Conservation (phyloP, 1,284 basidiomycete genomes). For the Naganishia sp. region DNA sequence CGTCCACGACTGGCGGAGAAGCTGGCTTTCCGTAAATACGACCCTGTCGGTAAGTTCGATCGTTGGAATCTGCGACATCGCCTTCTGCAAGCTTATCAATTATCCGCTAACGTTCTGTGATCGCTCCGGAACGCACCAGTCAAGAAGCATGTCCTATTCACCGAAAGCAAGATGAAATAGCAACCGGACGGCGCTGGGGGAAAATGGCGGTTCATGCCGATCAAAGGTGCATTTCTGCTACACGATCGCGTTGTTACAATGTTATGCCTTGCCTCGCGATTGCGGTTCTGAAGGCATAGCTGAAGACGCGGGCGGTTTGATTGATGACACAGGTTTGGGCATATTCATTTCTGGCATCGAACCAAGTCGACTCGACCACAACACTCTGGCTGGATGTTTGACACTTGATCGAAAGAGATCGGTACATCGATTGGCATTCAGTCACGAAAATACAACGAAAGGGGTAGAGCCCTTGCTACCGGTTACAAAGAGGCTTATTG, state of each 20-base stretch:
- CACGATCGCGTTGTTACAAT: too few species aligned
- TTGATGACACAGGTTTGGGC: slow-evolving; percentile 7
- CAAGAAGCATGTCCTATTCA: slow-evolving; percentile 70
- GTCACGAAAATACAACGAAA: slow-evolving; percentile 21
- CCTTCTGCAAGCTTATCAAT: neutral
- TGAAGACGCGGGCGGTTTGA: too few species aligned
- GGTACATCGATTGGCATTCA: neutral
- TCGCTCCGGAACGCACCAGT: slow-evolving; percentile 55
- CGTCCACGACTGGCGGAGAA: slow-evolving; percentile 69
- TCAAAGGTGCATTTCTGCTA: neutral
- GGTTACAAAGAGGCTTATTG: slow-evolving; percentile 24
- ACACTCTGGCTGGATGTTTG: too few species aligned
- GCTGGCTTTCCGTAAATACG: slow-evolving; percentile 82
- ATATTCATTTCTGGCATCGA: neutral
- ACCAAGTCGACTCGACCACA: too few species aligned
- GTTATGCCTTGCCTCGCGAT: too few species aligned
- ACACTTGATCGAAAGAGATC: too few species aligned
- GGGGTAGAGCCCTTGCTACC: slow-evolving; percentile 27
- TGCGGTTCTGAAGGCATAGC: too few species aligned
- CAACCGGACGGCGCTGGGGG: neutral
- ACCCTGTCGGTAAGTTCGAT: slow-evolving; percentile 68
- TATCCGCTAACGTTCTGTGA: neutral
- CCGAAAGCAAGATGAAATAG: slow-evolving; percentile 64
- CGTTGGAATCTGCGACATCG: neutral
- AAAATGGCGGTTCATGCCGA: neutral